Conservation (phyloP, 139 green algal genomes). For the Zygnema circumcarinatum region DNA sequence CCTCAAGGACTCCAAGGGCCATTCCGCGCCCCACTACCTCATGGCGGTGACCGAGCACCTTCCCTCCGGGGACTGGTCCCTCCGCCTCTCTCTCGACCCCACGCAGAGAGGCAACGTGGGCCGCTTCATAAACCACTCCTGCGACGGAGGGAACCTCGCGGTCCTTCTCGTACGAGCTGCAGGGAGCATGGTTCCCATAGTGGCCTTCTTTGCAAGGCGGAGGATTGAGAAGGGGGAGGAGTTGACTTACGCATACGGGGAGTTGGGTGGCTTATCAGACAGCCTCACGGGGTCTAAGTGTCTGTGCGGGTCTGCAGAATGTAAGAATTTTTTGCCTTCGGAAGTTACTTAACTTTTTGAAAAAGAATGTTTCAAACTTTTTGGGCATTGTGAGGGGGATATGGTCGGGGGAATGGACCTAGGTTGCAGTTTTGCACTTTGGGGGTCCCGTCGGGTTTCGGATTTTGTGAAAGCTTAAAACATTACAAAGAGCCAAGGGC, state of each 20-base stretch:
- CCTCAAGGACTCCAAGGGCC: neutral
- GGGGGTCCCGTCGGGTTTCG: too few species aligned
- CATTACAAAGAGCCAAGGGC: too few species aligned
- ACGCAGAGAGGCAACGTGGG: slow-evolving; percentile 64
- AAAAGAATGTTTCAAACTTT: too few species aligned
- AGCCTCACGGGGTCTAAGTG: neutral
- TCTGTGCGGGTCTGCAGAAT: neutral
- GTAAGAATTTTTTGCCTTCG: neutral
- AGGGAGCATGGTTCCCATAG: neutral
- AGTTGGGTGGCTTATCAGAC: neutral
- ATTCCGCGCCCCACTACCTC: neutral
- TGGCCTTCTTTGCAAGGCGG: slow-evolving; percentile 8
- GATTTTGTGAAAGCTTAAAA: too few species aligned
- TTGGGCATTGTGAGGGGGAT: too few species aligned
- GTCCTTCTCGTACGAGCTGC: neutral
- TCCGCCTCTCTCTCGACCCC: slow-evolving; percentile 64
- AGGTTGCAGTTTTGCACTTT: too few species aligned
- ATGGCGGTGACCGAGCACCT: slow-evolving; percentile 27
- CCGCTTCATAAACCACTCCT: slow-evolving; percentile 78
- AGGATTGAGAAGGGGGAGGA: neutral
- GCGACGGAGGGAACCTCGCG: slow-evolving; percentile 46
- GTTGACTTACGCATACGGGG: slow-evolving; percentile 16
- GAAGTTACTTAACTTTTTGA: neutral
- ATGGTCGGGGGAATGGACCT: too few species aligned
- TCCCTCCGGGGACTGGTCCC: neutral